Base-by-base conservation (phyloP, 495 filamentous ascomycete genomes). In the Tirmania nivea region DNA sequence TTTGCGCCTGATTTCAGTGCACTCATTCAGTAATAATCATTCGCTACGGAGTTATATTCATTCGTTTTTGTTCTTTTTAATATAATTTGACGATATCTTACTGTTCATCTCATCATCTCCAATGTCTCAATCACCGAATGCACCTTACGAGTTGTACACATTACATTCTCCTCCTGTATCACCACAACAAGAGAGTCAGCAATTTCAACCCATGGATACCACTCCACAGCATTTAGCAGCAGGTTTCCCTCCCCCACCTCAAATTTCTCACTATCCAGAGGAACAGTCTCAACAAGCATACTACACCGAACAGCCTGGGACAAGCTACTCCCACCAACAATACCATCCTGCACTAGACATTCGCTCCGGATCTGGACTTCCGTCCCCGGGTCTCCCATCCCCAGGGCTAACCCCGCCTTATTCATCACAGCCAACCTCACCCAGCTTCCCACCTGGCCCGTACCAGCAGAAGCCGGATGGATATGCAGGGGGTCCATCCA, bases 341-440 rank as follows among this genome's bases (percentile, higher is more conserved):
- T 48, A 19, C 52, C 60, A n/a, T 52, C 55, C 25, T 53, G 47
- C 35, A 53, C 55, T 49, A 54, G 56, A 5, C 60, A 60, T 14
- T 57, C 60, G 48, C 60, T 57, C 25, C 25, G 25, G 25, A 31
- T 31, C 25, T 31, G 39, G 14, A 14, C 39, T 45, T 35, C 60
- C 56, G 35, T 57, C 56, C 7, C 50, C 55, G 36, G 39, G 35
- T 3, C 45, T 51, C 10, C 53, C 56, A 52, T 50, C 34, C 49
- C 19, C 19, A 7, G n/a, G 25, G 17, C 17, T 34, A 34, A 19
- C 19, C 17, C 51, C 51, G 25, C 31, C 31, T 5, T 52, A 34
- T 14, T 16, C 16, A 16, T 36, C 16, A 10, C 51, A 34, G 25
- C 31, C n/a, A 25, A 34, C 2, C n/a, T 16, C 51, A 12, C 51